A percentile compares a stretch with the other conserved stretches of the same genome.
phyloP scores from a whole-genome alignment of 495 filamentous ascomycete genomes.

The Aspergillus nidulans region DNA sequence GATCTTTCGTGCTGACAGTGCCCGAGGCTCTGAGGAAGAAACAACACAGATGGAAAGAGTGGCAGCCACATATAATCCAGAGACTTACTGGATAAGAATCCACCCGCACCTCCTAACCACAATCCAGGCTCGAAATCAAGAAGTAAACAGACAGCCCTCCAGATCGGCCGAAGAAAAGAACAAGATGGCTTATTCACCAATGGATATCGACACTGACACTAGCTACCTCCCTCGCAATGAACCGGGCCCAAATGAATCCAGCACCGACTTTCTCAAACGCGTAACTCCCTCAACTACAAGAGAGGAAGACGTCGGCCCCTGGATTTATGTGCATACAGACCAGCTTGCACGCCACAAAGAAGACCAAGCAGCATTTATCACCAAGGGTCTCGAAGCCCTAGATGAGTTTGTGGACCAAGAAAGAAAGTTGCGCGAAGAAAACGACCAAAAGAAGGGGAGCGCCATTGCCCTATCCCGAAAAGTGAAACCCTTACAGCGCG shows the following conservation, averaged over 20 bases:
- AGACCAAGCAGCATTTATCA: conserved; percentile 10
- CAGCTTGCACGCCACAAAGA: conserved; percentile 15
- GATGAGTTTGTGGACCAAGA: neutral
- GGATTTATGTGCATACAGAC: conserved; percentile 63
- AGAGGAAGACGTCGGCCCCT: conserved; percentile 38
- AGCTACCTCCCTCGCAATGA: conserved; percentile 28
- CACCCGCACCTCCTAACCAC: conserved; percentile 32
- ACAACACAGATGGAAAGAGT: conserved; percentile 32
- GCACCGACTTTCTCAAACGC: conserved; percentile 58
- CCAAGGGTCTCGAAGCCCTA: neutral
- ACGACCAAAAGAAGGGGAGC: conserved; percentile 20
- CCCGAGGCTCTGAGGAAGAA: conserved; percentile 50
- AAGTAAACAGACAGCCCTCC: neutral
- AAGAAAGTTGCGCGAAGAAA: conserved; percentile 33
- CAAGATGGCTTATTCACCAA: neutral
- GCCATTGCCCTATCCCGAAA: conserved; percentile 38
- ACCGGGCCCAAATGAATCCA: conserved; percentile 50
- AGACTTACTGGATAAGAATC: conserved; percentile 40
- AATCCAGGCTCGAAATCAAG: conserved; percentile 17
- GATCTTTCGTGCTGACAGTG: conserved; percentile 1
- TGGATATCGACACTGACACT: conserved; percentile 5
- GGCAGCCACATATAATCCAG: conserved; percentile 39
- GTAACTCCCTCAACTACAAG: conserved; percentile 59
- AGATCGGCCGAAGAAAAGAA: neutral
- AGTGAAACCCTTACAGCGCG: conserved; percentile 45